Evolutionary conservation across 2,329 filamentous ascomycete species (phyloP), one percentile per base, ranked within the genome.

Genomic region (Trichoderma sp.): DNA sequence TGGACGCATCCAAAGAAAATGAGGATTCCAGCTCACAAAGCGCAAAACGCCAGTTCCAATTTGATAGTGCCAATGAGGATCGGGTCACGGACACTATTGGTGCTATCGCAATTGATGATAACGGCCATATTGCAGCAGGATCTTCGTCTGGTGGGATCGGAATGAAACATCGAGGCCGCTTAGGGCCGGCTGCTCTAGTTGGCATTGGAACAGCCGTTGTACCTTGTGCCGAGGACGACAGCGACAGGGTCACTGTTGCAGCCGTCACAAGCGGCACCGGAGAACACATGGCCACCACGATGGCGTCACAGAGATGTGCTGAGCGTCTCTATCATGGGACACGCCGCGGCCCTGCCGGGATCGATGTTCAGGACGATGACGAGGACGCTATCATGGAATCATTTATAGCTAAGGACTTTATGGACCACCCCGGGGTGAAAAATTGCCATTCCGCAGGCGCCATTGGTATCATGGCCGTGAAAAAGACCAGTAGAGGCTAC

Each of bases 111-210:
- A 90, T 99, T 72, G 96, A 99, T 76, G 86, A 87, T 61, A 88
- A 86, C 74, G 96, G 96, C 19, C 91, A 91, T 70, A 97, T 99
- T 76, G 95, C 96, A 5, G 96, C 95, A 4, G 96, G 92, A 19
- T 97, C 96, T 1, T 99, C 96, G 2, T 99, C 96, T 19, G 96
- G 96, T 6, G 96, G 96, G 1, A 99, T 99, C 77, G 95, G 96
- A 33, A 97, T 99, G 95, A 99, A 99, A 78, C 94, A 97, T 79
- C 89, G 89, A 70, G 96, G 96, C 6, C 91, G 96, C 43, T 87
- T 97, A 72, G 96, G 96, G 0, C 96, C 96, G 37, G 96, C 96
- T 40, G 96, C 96, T 24, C 86, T 99, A 19, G 92, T 98, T 16
- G 95, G 96, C 8, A 89, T 98, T 65, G 96, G 96, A 68, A 95